Conservation (phyloP, 108 stramenopile genomes). For the Mediolabrus comicus region DNA sequence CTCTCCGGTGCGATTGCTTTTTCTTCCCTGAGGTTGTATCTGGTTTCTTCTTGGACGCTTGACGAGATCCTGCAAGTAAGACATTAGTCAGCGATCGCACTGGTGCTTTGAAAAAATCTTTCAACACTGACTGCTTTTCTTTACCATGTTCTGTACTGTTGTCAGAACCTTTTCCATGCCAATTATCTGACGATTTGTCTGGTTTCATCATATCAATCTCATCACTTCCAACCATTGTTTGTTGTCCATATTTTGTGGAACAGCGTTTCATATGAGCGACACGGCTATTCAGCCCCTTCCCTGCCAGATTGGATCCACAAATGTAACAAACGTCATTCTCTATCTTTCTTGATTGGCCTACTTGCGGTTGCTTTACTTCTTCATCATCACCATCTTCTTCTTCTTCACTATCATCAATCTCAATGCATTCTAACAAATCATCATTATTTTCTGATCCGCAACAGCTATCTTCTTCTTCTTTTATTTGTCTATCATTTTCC, state of each 20-base stretch:
- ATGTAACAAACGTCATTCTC: slow-evolving; percentile 57
- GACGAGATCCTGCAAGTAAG: slow-evolving; percentile 47
- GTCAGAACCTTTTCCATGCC: slow-evolving; percentile 24
- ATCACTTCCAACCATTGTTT: slow-evolving; percentile 17
- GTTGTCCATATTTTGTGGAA: slow-evolving; percentile 58
- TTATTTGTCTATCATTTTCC: neutral
- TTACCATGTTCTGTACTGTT: slow-evolving; percentile 2
- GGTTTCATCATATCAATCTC: slow-evolving; percentile 8
- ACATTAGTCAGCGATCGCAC: slow-evolving; percentile 43
- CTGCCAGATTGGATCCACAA: slow-evolving; percentile 59
- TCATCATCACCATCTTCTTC: neutral
- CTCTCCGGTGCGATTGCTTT: neutral
- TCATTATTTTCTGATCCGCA: slow-evolving; percentile 1
- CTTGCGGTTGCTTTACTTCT: neutral
- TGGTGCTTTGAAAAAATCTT: slow-evolving; percentile 37
- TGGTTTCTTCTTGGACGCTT: slow-evolving; percentile 32
- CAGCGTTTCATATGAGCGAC: slow-evolving; percentile 83
- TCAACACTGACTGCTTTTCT: slow-evolving; percentile 26
- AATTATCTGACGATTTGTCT: slow-evolving; percentile 17
- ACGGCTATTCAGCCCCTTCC: slow-evolving; percentile 53
- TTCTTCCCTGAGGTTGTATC: neutral
- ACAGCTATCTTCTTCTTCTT: neutral
- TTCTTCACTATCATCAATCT: neutral
- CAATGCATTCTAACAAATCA: neutral
- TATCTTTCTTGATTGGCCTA: neutral